These are phyloP conservation scores for Periconia sp. DNA, from an alignment of 2,329 filamentous ascomycete species.

Conservation along the genomic window DNA sequence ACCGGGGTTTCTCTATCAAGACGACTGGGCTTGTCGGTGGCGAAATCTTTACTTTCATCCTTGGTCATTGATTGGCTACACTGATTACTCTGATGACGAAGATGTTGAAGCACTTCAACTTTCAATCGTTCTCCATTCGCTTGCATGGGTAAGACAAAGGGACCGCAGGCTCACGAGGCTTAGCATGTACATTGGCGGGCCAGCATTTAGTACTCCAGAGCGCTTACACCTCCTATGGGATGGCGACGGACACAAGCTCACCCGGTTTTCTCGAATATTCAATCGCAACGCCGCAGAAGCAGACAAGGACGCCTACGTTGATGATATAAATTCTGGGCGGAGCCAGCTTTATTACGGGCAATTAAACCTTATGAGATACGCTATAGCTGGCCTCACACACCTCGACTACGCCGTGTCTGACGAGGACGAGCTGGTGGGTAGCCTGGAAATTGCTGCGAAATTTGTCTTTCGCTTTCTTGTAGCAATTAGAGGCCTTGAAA, in stretches of 20 bases:
- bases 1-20: constrained; percentile 3
- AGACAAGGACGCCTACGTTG: constrained; percentile 4
- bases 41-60: constrained; percentile 5
- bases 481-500: constrained; percentile 2
- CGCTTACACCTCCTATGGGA: constrained; percentile 8
- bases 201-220: constrained; percentile 5
- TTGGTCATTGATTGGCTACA: constrained; percentile 1
- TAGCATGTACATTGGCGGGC: constrained; percentile 9
- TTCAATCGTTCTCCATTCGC: constrained; percentile 9
- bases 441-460: constrained; percentile 8
- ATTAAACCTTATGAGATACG: constrained; percentile 6
- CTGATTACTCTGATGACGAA: constrained; percentile 6
- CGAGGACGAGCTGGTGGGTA: constrained; percentile 2
- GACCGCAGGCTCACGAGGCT: constrained; percentile 3
- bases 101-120: constrained; percentile 11
- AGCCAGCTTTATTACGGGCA: constrained; percentile 3
- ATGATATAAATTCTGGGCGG: background rate
- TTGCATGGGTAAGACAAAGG: constrained; percentile 3
- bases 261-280: background rate
- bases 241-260: background rate
- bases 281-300: constrained; percentile 4
- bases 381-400: constrained; percentile 6
- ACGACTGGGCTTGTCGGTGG: constrained; percentile 7
- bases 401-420: constrained; percentile 10
- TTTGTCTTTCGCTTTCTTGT: constrained; percentile 7